Base-by-base conservation (phyloP, 2,329 filamentous ascomycete species). In the Neopestalotiopsis rosae region DNA sequence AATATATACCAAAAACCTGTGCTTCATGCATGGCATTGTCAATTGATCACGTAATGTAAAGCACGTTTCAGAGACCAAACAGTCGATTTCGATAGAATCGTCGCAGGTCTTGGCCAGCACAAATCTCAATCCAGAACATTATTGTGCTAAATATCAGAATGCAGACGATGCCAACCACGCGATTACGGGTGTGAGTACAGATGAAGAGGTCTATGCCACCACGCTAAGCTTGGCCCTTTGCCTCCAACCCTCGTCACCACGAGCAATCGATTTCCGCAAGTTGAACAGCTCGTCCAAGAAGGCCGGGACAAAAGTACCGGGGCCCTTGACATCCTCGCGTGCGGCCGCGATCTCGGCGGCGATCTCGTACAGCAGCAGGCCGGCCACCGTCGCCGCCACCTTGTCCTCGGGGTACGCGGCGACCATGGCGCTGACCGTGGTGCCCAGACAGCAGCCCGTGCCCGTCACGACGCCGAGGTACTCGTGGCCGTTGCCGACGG, bases 381-480 rank as follows among this genome's bases (percentile, higher is more conserved):
- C 95, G 0, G 94, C 90, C 1, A 97, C 78, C 0, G 90, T 89
- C 4, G 94, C 94, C 1, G 89, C 80, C n/a, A 98, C 83, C 76
- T 89, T 90, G 76, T 95, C 91, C 1, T 84, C 81, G 1, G 82
- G 74, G 67, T 87, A 84, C 6, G 90, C 88, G 0, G 93, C 91
- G 59, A 95, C 78, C 78, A 92, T 91, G 65, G 93, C 91, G 24
- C 93, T 94, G 63, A 97, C 86, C 1, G 91, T 89, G 0, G 94
- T 96, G 1, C 95, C 95, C 6, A 98, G 86, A 5, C 93, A 92
- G 79, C 95, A 98, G 0, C 95, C 95, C 52, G 91, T 93, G 2
- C 93, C 94, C 0, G 93, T 96, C 67, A 96, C 89, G 71, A 85
- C 82, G 24, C 89, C 90, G 1, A 96, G 85, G 69, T 90, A 84